Evolutionary conservation across 805 yeast genomes (phyloP), one percentile per base, ranked within the genome.

Genomic region (Teunomyces lycoperdinae): DNA sequence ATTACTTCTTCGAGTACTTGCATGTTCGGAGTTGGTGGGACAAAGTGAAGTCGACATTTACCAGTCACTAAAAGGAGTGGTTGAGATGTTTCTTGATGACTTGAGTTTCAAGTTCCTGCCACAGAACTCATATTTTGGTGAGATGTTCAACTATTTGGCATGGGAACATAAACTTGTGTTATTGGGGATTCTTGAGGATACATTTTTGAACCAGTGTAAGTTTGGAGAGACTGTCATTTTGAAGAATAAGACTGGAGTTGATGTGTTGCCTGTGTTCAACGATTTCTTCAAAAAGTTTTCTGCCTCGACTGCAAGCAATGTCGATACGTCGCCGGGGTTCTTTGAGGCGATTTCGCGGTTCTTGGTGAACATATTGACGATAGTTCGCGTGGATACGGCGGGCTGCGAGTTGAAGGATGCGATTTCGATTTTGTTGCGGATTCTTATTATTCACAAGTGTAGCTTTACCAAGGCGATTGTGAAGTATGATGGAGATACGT

Each of bases 361-460:
- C 40, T 50, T 70, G 3, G 35, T 34, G 17, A 56, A 62, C 9
- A 50, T 73, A 20, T 47, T 42, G n/a, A 28, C 41, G 30, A 38
- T 38, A 24, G 30, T 38, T 7, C 10, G 8, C 6, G n/a, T 11
- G 9, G 38, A 42, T 10, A 17, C 28, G 3, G 7, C 24, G 8
- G 13, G 36, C 10, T 5, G 3, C 5, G 38, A 32, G 20, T 31
- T 32, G 35, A 20, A 26, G n/a, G 45, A 42, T 20, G 54, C 80
- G 0, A 69, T 82, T 5, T 72, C 79, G 6, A 67, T 81, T 26
- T 71, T 79, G 50, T 66, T 83, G 49, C 70, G 82, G 48, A 78
- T 83, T 11, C 64, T 83, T n/a, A 72, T 81, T 42, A 77, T 83
- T 42, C 87, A 83, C 59, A 80, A 79, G 56, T 60, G 66, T 3